Evolutionary conservation across 2,329 filamentous ascomycete species (phyloP), one percentile per base, ranked within the genome.

Genomic region (Neopestalotiopsis rosae): DNA sequence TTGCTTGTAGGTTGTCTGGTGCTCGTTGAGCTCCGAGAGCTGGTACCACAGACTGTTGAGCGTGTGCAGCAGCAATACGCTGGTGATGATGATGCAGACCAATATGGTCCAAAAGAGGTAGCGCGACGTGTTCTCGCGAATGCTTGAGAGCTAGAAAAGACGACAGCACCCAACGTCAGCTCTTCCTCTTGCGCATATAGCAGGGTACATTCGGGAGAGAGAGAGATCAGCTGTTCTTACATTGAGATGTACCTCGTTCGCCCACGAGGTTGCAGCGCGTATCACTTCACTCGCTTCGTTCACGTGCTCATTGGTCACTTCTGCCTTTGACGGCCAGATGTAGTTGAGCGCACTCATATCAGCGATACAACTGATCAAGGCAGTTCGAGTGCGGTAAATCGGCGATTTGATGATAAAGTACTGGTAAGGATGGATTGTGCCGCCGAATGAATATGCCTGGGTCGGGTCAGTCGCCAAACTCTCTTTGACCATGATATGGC

Each of bases 91-190:
- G 10, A 42, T 58, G 40, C 56, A 49, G 40, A 45, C 49, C 10
- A 69, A 38, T 30, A 66, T 59, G 40, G 64, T 66, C 64, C 67
- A 69, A 63, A 69, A 69, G 38, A 69, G 65, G 67, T 66, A 30
- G 32, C 65, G 67, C 40, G 30, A 66, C 9, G 67, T 69, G 45
- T 69, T 69, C 28, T 57, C 20, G 38, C 34, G 59, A 24, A 62
- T 59, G 30, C 57, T 24, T 4, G 59, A 52, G 45, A 52, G 45
- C 45, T 52, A 52, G n/a, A 10, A 52, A 10, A 9, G 45, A 24
- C 34, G 34, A 38, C 34, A 38, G 24, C 24, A 2, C 34, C 10
- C n/a, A 0, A 9, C 20, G 32, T 40, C 12, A 38, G 28, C 34
- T 61, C 32, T 14, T 34, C 38, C n/a, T 34, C 28, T 61, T 59